Percentiles rank a stretch among this genome's conserved stretches.
Evolutionary conservation across 2,329 filamentous ascomycete genomes (phyloP).

Genomic region (Malbranchea cinnamomea): DNA sequence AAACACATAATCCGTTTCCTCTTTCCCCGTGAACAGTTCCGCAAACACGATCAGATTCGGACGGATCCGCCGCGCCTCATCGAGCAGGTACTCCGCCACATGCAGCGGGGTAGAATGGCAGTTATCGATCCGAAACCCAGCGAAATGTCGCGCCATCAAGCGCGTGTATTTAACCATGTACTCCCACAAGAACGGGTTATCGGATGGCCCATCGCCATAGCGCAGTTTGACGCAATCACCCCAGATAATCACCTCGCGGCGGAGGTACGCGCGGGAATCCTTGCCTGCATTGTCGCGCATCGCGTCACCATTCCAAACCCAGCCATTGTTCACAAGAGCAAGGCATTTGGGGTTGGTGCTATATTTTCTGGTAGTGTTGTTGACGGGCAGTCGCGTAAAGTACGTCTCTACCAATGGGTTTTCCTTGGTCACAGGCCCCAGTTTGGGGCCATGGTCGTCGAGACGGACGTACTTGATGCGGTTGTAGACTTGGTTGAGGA

Average conservation of each 20-base stretch:
- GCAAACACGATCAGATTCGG: slow-evolving; percentile 85
- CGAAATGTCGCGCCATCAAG: slow-evolving; percentile 86
- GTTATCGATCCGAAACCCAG: slow-evolving; percentile 93
- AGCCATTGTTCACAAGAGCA: slow-evolving; percentile 86
- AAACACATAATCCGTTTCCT: slow-evolving; percentile 92
- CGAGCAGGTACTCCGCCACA: slow-evolving; percentile 86
- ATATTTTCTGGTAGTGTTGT: slow-evolving; percentile 63
- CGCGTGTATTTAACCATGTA: slow-evolving; percentile 89
- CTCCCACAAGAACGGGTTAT: slow-evolving; percentile 89
- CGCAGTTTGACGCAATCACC: slow-evolving; percentile 95
- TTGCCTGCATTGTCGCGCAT: slow-evolving; percentile 87
- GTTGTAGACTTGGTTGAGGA: slow-evolving; percentile 83
- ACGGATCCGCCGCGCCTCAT: slow-evolving; percentile 76
- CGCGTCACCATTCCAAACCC: slow-evolving; percentile 97
- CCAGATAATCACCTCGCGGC: slow-evolving; percentile 93
- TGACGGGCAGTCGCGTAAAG: slow-evolving; percentile 76
- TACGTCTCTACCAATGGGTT: slow-evolving; percentile 85
- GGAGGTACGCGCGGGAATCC: slow-evolving; percentile 80
- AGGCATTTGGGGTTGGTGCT: slow-evolving; percentile 60
- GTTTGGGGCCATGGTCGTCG: slow-evolving; percentile 80
- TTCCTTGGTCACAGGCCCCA: slow-evolving; percentile 59
- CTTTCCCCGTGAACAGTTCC: slow-evolving; percentile 88
- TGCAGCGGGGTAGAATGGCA: slow-evolving; percentile 92
- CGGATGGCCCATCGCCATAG: slow-evolving; percentile 64
- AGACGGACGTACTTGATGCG: slow-evolving; percentile 87